Conservation (phyloP, 257 asterid species). For the Nicotiana tomentosiformis region DNA sequence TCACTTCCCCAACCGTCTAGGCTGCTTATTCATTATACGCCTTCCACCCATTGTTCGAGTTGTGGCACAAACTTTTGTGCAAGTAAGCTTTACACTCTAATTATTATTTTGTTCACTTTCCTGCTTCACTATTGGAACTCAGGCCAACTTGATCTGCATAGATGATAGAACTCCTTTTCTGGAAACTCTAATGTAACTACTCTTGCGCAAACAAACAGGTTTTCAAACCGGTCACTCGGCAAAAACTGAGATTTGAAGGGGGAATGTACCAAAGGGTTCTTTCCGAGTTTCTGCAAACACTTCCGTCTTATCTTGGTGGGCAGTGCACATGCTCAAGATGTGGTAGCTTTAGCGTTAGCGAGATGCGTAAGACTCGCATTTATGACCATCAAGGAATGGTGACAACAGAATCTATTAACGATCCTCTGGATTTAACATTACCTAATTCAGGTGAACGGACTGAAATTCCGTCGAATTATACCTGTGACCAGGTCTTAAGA, state of each 20-base stretch:
- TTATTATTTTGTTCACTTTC: not conserved
- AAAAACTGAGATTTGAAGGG: constrained; percentile 81
- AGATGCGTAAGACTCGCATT: constrained; percentile 8
- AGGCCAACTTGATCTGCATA: not conserved
- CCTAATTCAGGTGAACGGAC: constrained; percentile 21
- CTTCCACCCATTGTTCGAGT: constrained; percentile 92
- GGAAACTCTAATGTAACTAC: constrained; percentile 1
- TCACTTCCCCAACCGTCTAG: constrained; percentile 83
- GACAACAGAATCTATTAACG: constrained; percentile 20
- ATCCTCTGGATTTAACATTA: constrained; percentile 26
- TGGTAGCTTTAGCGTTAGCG: constrained; percentile 22
- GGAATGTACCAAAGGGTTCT: constrained; percentile 47
- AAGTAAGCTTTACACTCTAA: constrained; percentile 36
- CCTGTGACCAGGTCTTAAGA: constrained; percentile 39
- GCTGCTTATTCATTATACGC: constrained; percentile 63
- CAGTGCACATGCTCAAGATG: constrained; percentile 66
- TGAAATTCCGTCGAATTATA: constrained; percentile 23
- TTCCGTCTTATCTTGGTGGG: constrained; percentile 87
- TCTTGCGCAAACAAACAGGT: constrained; percentile 37
- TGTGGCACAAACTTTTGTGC: constrained; percentile 71
- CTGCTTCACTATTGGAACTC: not conserved
- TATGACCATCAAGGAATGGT: constrained; percentile 1
- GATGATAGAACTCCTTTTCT: not conserved
- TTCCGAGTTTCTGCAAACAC: constrained; percentile 41
- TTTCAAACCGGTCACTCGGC: constrained; percentile 74